phyloP scores from a whole-genome alignment of 768 basidiomycete genomes.

The Russula foetens region DNA sequence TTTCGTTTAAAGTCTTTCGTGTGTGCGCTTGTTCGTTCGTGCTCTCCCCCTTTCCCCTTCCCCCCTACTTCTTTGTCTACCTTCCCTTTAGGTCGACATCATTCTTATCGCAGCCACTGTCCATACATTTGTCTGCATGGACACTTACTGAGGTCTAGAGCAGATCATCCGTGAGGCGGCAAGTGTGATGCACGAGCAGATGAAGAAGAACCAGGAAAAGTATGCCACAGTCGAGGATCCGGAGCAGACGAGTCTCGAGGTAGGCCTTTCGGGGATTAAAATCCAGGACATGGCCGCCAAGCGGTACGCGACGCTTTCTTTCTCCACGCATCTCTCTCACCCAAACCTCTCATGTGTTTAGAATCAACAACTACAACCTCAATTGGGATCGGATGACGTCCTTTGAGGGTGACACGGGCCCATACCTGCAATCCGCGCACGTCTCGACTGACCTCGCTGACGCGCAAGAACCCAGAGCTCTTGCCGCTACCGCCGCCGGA shows the following conservation, averaged over 20 bases:
- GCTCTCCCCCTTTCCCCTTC: too few relatives aligned
- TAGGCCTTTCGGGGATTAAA: constrained; percentile 93
- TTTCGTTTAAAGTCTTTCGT: too few relatives aligned
- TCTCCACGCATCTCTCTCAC: not conserved
- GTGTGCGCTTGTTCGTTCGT: too few relatives aligned
- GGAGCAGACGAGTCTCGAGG: constrained; percentile 64
- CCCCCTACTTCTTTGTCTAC: too few relatives aligned
- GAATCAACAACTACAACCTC: constrained; percentile 94
- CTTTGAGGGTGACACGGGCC: constrained; percentile 93
- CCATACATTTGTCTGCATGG: too few relatives aligned
- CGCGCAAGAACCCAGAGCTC: constrained; percentile 85
- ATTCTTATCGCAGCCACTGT: too few relatives aligned
- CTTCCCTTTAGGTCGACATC: too few relatives aligned
- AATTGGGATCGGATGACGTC: constrained; percentile 92
- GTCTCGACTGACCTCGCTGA: constrained; percentile 83
- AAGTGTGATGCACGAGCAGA: constrained; percentile 91
- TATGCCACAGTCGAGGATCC: constrained; percentile 86
- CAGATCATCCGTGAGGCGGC: constrained; percentile 87
- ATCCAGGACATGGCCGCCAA: constrained; percentile 97
- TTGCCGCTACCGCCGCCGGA: constrained; percentile 63
- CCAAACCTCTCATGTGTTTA: constrained; percentile 25
- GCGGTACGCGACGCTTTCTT: constrained; percentile 40
- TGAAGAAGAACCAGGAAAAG: constrained; percentile 91
- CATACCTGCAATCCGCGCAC: constrained; percentile 95
- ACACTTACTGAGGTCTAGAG: too few relatives aligned